Evolutionary conservation across 2,329 filamentous ascomycete species (phyloP).

Genomic region (Ilyonectria robusta): DNA sequence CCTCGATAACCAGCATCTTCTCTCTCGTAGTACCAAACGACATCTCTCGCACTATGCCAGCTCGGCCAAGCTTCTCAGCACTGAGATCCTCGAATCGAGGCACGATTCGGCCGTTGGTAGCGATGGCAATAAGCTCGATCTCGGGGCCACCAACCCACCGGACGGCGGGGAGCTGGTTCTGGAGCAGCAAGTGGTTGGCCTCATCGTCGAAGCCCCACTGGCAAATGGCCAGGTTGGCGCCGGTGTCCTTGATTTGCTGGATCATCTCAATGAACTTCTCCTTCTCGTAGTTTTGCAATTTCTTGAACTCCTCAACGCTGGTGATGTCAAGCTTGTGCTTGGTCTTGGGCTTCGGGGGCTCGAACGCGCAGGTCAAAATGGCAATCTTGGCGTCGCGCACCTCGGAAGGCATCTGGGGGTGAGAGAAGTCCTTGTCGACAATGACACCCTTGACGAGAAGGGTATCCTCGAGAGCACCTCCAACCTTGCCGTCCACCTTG

Average conservation of each 20-base stretch:
- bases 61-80: constrained; percentile 89
- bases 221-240: constrained; percentile 97
- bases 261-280: constrained; percentile 99
- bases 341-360: constrained; percentile 99
- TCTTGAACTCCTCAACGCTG: constrained; percentile 97
- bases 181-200: constrained; percentile 95
- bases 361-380: constrained; percentile 97
- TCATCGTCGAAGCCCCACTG: constrained; percentile 99
- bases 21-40: constrained; percentile 97
- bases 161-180: constrained; percentile 95
- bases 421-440: constrained; percentile 99
- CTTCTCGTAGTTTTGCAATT: constrained; percentile 94
- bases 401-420: constrained; percentile 98
- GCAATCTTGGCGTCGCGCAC: constrained; percentile 96
- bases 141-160: constrained; percentile 98
- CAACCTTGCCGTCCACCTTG: constrained; percentile 99
- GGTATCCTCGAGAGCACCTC: constrained; percentile 92
- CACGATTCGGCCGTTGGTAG: constrained; percentile 97
- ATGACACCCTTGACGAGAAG: constrained; percentile 98
- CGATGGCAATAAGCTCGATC: constrained; percentile 98
- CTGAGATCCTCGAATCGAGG: constrained; percentile 96
- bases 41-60: constrained; percentile 94
- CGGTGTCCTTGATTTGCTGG: constrained; percentile 95
- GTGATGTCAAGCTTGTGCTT: constrained; percentile 99
- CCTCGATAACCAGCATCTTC: constrained; percentile 99